Evolutionary conservation across 345 rosid genomes (phyloP), one percentile per base, ranked within the genome.

Genomic region (Aquilaria malaccensis): DNA sequence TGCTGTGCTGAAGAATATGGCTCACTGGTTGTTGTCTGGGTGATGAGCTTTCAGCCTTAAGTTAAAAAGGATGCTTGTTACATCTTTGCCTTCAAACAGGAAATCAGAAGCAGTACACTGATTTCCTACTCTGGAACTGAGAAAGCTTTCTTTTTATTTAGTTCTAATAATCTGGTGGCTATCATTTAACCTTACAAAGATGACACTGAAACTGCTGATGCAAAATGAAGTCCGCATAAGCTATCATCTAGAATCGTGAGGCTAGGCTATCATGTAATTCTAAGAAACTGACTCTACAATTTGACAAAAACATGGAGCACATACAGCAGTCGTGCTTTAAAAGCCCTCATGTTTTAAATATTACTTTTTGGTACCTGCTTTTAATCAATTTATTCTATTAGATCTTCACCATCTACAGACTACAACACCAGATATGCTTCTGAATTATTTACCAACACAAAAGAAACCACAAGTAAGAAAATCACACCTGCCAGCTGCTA

Each of bases 11-110:
- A 65, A 31, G 58, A 57, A 57, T 55, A 63, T 33, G 61, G 70
- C 68, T 69, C 61, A 66, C 58, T 64, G 70, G 65, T 65, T 50
- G 70, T 71, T 64, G 76, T 56, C 59, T 67, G 43, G 54, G 55
- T 59, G 76, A 76, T 41, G 90, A 78, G 69, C 79, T 82, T 76
- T 68, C 68, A 0, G 66, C 70, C 84, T 84, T 68, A 50, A 57
- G 70, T 58, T 60, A 33, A 48, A 56, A 64, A 58, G 46, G 50
- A 45, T 33, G 59, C 43, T 49, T 30, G 45, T 74, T 59, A 72
- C 67, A 67, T 9, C 43, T 37, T 37, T 37, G 4, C 43, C 7
- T 4, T 37, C 5, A 9, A 12, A 55, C 30, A 55, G 37, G 52
- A 45, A 51, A 13, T 41, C 15, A 56, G 22, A 54, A 49, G 53